Base-by-base conservation (phyloP, 2,329 filamentous ascomycete species). In the Colletotrichum truncatum region DNA sequence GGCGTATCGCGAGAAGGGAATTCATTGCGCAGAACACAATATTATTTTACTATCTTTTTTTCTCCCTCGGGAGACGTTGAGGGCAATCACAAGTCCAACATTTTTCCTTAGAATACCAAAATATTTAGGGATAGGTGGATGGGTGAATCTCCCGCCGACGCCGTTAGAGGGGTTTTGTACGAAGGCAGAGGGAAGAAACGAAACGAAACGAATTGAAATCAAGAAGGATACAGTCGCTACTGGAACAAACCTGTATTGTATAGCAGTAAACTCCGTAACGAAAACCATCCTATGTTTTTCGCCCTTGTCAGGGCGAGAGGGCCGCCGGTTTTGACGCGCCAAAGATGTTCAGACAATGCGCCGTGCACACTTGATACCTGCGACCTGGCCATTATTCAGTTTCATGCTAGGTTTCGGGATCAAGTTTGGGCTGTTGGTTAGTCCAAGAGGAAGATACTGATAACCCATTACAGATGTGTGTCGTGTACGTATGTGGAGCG, bases 291-390 rank as follows among this genome's bases (percentile, higher is more conserved):
- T 36, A 39, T 26, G 9, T 63, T 49, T n/a, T 52, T 36, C 51
- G 63, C 51, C 63, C 58, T 38, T 16, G 11, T 18, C 9, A n/a
- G 63, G 58, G 58, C 43, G 51, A 63, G 51, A 23, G 51, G 51
- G 63, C 63, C 58, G 63, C 63, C 58, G 56, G 57, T 16, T 43
- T 51, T 55, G 63, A 66, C 43, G 63, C 45, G 63, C 34, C 58
- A 43, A 34, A 57, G 55, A 11, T 14, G 60, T 52, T 36, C 14
- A 34, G 12, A 16, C 45, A 16, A 8, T 16, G 16, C n/a, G n/a
- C n/a, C n/a, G n/a, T n/a, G n/a, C n/a, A n/a, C n/a, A n/a, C n/a
- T n/a, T n/a, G n/a, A n/a, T n/a, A n/a, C n/a, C n/a, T n/a, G n/a
- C n/a, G n/a, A n/a, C n/a, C n/a, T n/a, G n/a, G n/a, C n/a, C n/a